A percentile compares a stretch with the other conserved stretches of the same genome.
phyloP scores from a whole-genome alignment of 2,329 filamentous ascomycete genomes.

The Shiraia sp. region DNA sequence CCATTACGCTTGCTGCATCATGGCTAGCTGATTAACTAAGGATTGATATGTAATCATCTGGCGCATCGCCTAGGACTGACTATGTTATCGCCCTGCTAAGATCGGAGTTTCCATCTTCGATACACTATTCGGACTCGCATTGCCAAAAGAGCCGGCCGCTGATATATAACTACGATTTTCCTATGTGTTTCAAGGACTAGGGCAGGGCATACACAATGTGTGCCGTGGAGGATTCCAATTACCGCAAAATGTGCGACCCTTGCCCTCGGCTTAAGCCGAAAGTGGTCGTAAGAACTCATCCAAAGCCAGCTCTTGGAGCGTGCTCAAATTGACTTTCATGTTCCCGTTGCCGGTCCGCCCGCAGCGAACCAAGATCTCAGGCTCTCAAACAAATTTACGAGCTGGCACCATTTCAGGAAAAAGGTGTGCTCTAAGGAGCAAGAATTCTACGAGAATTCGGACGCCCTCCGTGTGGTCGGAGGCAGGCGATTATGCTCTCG shows the following conservation, averaged over 20 bases:
- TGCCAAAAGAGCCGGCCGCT: not conserved
- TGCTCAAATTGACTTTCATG: slow-evolving; percentile 31
- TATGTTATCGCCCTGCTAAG: too few relatives aligned
- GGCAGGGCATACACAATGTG: not conserved
- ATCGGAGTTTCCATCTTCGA: too few relatives aligned
- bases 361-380: slow-evolving; percentile 25
- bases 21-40: too few relatives aligned
- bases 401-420: too few relatives aligned
- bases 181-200: too few relatives aligned
- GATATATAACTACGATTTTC: too few relatives aligned
- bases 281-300: slow-evolving; percentile 22
- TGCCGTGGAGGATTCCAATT: slow-evolving; percentile 5
- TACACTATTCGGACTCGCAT: too few relatives aligned
- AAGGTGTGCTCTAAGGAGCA: too few relatives aligned
- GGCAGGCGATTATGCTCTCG: slow-evolving; percentile 5
- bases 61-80: too few relatives aligned
- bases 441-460: too few relatives aligned
- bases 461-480: slow-evolving; percentile 1
- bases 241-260: slow-evolving; percentile 8
- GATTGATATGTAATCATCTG: too few relatives aligned
- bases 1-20: too few relatives aligned
- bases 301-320: slow-evolving; percentile 38
- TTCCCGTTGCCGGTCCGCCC: slow-evolving; percentile 38
- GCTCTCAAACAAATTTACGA: not conserved
- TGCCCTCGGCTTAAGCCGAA: slow-evolving; percentile 30